Conservation (phyloP, 2,329 filamentous ascomycete genomes). For the Fusarium subglutinans region DNA sequence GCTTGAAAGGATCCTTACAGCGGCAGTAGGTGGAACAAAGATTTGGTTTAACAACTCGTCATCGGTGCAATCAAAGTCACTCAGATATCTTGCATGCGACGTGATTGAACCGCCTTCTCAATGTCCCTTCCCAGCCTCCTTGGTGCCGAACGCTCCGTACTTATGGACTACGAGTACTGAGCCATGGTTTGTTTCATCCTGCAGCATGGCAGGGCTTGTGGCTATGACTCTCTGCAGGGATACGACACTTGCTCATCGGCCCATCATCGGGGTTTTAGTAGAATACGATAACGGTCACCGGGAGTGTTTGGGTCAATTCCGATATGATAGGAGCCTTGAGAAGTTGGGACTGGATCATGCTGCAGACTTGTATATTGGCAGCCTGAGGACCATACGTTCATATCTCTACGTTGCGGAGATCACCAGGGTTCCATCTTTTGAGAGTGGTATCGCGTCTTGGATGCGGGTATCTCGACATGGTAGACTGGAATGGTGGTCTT, state of each 20-base stretch:
- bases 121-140: background rate
- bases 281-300: background rate
- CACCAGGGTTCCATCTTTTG: fast-evolving
- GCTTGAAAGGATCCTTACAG: fast-evolving
- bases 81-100: background rate
- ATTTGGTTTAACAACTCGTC: background rate
- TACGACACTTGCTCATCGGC: background rate
- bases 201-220: background rate
- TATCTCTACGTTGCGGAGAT: background rate
- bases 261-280: fast-evolving
- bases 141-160: background rate
- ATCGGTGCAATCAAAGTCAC: background rate
- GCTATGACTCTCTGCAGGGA: background rate
- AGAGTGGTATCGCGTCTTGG: background rate
- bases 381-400: fast-evolving
- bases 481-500: background rate
- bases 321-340: background rate
- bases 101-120: background rate
- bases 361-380: background rate
- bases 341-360: background rate
- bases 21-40: background rate
- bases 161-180: background rate
- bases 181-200: background rate
- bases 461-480: background rate
- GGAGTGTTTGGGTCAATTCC: background rate